Conservation (phyloP, 139 green algal genomes). For the Bryopsis sp. region DNA sequence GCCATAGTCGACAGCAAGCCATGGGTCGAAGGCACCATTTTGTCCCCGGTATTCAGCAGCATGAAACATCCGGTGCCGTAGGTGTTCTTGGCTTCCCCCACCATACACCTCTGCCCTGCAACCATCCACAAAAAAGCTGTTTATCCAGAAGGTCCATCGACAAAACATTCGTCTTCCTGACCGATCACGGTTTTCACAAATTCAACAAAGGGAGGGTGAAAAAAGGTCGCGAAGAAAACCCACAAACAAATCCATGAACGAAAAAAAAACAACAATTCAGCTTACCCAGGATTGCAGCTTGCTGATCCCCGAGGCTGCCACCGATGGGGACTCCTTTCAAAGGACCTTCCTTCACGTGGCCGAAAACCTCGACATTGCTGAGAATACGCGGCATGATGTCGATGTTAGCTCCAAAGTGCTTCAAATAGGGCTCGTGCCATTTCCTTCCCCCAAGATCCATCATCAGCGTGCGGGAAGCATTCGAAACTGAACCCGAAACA, state of each 20-base stretch:
- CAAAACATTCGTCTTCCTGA: too few relatives aligned
- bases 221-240: not conserved
- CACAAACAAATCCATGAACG: not conserved
- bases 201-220: not conserved
- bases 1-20: slow-evolving; percentile 88
- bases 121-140: not conserved
- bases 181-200: not conserved
- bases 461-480: slow-evolving; percentile 83
- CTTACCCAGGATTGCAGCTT: slow-evolving; percentile 76
- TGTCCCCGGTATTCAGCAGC: slow-evolving; percentile 83
- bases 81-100: slow-evolving; percentile 89
- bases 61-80: slow-evolving; percentile 98
- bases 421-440: slow-evolving; percentile 63
- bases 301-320: slow-evolving; percentile 92
- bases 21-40: slow-evolving; percentile 57
- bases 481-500: slow-evolving; percentile 54
- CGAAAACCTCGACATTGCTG: slow-evolving; percentile 72
- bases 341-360: slow-evolving; percentile 27
- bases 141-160: not conserved
- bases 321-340: slow-evolving; percentile 68
- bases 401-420: slow-evolving; percentile 47
- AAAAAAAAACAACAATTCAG: not conserved
- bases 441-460: slow-evolving; percentile 74
- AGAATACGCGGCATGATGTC: slow-evolving; percentile 65
- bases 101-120: slow-evolving; percentile 69